Evolutionary conservation across 2,329 filamentous ascomycete species (phyloP).

Genomic region (Ceratocystis lukuohia): DNA sequence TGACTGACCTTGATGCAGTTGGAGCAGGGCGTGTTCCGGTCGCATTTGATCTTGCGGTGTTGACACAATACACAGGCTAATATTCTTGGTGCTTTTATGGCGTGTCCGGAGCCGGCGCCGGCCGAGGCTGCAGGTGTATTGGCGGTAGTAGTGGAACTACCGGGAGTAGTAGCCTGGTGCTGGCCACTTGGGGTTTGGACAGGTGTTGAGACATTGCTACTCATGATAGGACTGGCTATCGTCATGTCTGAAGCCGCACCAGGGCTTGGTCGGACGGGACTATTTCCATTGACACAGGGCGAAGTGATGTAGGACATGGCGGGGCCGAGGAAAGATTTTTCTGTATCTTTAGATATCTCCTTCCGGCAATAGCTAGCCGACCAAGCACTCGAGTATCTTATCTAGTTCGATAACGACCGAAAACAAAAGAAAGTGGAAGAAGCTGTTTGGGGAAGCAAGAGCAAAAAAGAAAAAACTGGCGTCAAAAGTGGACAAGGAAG

Average conservation of each 20-base stretch:
- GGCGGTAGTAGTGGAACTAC: conserved; percentile 18
- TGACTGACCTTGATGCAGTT: conserved; percentile 44
- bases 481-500: too few relatives aligned
- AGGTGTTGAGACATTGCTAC: conserved; percentile 11
- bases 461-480: too few relatives aligned
- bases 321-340: not conserved
- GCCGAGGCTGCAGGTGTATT: conserved; percentile 18
- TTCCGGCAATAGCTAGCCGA: too few relatives aligned
- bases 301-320: conserved; percentile 6
- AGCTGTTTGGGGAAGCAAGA: too few relatives aligned
- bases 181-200: conserved; percentile 11
- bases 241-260: conserved; percentile 9
- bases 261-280: conserved; percentile 9
- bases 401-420: too few relatives aligned
- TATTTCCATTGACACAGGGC: conserved; percentile 12
- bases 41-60: conserved; percentile 50
- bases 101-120: not conserved
- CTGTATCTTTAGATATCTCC: too few relatives aligned
- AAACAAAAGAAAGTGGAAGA: too few relatives aligned
- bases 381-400: too few relatives aligned
- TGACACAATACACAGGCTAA: conserved; percentile 46
- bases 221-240: conserved; percentile 11
- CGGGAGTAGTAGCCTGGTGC: conserved; percentile 10
- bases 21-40: conserved; percentile 44
- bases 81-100: conserved; percentile 32